A percentile compares a stretch with the other conserved stretches of the same genome.
Conservation (phyloP, 352 stramenopile genomes). For the Phytophthora chlamydospora region DNA sequence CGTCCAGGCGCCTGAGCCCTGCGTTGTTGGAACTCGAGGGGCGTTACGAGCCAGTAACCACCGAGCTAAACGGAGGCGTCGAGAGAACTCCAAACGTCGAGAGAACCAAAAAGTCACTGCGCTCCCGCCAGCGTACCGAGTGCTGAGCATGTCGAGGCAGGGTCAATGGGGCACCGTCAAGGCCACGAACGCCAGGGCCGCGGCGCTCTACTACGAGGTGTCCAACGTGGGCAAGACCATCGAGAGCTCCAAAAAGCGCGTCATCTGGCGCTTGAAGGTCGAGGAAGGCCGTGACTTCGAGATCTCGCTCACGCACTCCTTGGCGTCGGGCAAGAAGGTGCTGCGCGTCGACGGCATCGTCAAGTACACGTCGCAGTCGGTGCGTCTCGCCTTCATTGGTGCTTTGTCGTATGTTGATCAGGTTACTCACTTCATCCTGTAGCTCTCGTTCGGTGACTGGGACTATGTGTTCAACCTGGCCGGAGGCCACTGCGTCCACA, state of each 20-base stretch:
- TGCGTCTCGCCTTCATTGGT: slow-evolving; percentile 24
- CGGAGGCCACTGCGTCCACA: slow-evolving; percentile 81
- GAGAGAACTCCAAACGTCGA: slow-evolving; percentile 23
- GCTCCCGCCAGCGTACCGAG: neutral
- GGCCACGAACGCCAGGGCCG: slow-evolving; percentile 70
- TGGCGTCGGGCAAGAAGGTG: slow-evolving; percentile 84
- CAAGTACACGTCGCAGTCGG: slow-evolving; percentile 77
- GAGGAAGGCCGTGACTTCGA: slow-evolving; percentile 83
- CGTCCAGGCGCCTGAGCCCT: no score
- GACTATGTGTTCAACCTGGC: slow-evolving; percentile 86
- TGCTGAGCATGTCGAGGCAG: slow-evolving; percentile 62
- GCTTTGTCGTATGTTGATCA: neutral
- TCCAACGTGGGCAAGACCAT: slow-evolving; percentile 87
- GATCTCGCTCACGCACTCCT: slow-evolving; percentile 84
- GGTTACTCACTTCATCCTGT: neutral
- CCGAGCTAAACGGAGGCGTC: neutral
- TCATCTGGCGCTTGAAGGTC: slow-evolving; percentile 84
- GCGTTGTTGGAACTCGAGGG: neutral
- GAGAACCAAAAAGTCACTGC: slow-evolving; percentile 23
- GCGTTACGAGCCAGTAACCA: neutral
- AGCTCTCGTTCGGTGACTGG: slow-evolving; percentile 86
- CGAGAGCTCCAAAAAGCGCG: slow-evolving; percentile 85
- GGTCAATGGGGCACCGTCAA: slow-evolving; percentile 76
- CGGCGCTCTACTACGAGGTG: slow-evolving; percentile 79
- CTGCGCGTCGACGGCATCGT: slow-evolving; percentile 81